phyloP scores from a whole-genome alignment of 2,329 filamentous ascomycete species.

The Calcarisporium arbuscula region DNA sequence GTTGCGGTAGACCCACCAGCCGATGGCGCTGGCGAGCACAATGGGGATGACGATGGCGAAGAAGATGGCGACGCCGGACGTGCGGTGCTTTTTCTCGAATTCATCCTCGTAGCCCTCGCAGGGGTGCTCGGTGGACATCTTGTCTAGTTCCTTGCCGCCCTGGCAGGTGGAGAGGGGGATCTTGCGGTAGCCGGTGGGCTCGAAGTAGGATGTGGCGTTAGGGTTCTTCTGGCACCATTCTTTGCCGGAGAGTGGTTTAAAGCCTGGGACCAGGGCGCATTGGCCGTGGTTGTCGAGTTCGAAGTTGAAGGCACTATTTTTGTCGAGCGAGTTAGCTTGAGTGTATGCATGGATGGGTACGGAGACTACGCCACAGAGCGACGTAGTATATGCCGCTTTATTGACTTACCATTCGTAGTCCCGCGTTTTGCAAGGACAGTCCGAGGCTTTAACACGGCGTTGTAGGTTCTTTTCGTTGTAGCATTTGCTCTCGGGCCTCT shows the following conservation, averaged over 20 bases:
- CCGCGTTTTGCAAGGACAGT: conserved; percentile 75
- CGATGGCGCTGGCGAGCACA: conserved; percentile 60
- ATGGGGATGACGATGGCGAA: conserved; percentile 78
- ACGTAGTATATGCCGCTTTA: neutral
- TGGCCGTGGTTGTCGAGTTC: conserved; percentile 70
- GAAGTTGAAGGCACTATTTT: conserved; percentile 83
- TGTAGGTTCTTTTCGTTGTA: conserved; percentile 72
- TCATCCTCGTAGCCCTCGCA: conserved; percentile 81
- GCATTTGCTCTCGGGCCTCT: conserved; percentile 71
- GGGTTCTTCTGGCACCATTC: conserved; percentile 55
- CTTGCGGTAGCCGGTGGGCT: conserved; percentile 80
- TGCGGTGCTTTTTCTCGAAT: conserved; percentile 64
- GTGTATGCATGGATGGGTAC: neutral
- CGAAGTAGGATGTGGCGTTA: conserved; percentile 69
- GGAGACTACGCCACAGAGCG: neutral
- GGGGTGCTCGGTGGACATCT: conserved; percentile 43
- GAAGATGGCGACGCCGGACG: conserved; percentile 71
- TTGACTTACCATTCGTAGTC: conserved; percentile 84
- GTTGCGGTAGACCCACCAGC: conserved; percentile 79
- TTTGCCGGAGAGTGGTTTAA: conserved; percentile 48
- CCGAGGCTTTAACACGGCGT: conserved; percentile 64
- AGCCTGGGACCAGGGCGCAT: conserved; percentile 70
- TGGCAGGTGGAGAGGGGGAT: conserved; percentile 85
- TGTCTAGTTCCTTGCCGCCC: conserved; percentile 70
- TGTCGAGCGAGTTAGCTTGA: conserved; percentile 19